These are phyloP conservation scores for Fomitopsis pulvina DNA, from an alignment of 768 basidiomycete genomes.

Conservation along the genomic window DNA sequence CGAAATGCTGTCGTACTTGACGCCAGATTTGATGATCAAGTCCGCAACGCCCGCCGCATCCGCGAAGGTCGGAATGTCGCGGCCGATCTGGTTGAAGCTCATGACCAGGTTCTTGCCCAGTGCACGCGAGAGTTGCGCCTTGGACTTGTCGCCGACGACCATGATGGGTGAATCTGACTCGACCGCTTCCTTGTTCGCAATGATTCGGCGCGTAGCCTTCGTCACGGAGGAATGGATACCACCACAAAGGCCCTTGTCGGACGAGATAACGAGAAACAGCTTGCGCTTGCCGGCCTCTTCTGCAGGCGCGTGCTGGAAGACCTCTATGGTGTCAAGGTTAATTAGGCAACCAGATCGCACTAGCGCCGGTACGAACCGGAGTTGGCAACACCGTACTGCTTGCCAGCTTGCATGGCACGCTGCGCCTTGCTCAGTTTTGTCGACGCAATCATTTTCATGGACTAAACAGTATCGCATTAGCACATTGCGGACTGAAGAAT, in stretches of 20 bases:
- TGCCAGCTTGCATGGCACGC: slow-evolving; percentile 86
- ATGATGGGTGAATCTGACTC: slow-evolving; percentile 65
- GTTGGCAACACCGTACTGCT: slow-evolving; percentile 90
- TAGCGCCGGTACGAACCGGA: slow-evolving; percentile 54
- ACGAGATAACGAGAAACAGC: slow-evolving; percentile 92
- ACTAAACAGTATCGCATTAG: slow-evolving; percentile 34
- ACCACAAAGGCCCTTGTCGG: slow-evolving; percentile 99
- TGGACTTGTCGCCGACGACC: slow-evolving; percentile 96
- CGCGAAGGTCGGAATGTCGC: slow-evolving; percentile 94
- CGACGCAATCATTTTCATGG: slow-evolving; percentile 99
- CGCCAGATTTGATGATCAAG: slow-evolving; percentile 77
- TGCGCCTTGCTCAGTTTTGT: slow-evolving; percentile 95
- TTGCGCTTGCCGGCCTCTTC: slow-evolving; percentile 67
- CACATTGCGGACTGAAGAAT: neutral
- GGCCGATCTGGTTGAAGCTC: slow-evolving; percentile 97
- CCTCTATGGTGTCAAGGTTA: slow-evolving; percentile 45
- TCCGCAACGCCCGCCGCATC: slow-evolving; percentile 95
- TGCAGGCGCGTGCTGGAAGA: slow-evolving; percentile 73
- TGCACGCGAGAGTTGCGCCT: slow-evolving; percentile 77
- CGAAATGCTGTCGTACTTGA: slow-evolving; percentile 80
- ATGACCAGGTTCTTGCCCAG: slow-evolving; percentile 62
- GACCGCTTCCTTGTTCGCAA: slow-evolving; percentile 46
- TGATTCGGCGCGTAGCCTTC: slow-evolving; percentile 75
- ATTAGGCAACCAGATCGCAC: too few species aligned
- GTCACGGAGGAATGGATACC: slow-evolving; percentile 98